phyloP scores from a whole-genome alignment of 1,284 basidiomycete species.

The Sanguinoderma infundibulare region DNA sequence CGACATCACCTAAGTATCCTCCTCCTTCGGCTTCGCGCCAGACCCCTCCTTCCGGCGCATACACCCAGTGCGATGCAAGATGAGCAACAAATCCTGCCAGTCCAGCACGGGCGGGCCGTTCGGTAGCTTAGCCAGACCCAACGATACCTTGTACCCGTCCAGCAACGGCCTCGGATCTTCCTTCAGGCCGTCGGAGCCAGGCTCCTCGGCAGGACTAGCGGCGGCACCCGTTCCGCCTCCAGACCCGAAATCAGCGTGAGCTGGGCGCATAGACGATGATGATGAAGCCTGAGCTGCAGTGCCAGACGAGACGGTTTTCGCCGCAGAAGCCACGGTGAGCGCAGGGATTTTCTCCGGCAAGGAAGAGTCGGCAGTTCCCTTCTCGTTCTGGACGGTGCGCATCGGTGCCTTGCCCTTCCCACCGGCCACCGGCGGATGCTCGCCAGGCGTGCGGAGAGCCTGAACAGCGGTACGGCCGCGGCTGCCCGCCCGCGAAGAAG shows the following conservation, averaged over 20 bases:
- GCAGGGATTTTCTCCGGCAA: neutral
- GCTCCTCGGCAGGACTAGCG: no score
- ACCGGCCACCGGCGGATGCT: neutral
- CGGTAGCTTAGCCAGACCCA: constrained; percentile 15
- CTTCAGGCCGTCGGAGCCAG: neutral
- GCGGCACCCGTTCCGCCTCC: neutral
- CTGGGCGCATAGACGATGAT: neutral
- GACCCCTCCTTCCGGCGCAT: neutral
- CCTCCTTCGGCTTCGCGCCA: neutral
- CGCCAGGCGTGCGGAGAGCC: neutral
- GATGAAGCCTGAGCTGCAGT: neutral
- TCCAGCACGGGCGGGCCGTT: constrained; percentile 26
- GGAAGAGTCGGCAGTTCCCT: neutral
- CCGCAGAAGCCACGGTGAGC: neutral
- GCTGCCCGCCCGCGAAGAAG: constrained; percentile 11
- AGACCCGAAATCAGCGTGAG: neutral
- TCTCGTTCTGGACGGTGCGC: neutral
- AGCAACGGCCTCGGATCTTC: neutral
- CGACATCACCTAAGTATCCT: neutral
- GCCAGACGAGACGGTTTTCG: neutral
- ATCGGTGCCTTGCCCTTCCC: constrained; percentile 13
- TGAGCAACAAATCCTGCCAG: constrained; percentile 20
- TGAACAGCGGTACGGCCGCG: neutral
- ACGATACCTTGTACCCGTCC: constrained; percentile 6
- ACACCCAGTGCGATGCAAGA: constrained; percentile 24